Percentiles rank a stretch among this genome's conserved stretches.
phyloP scores from a whole-genome alignment of 2,329 filamentous ascomycete genomes.

The Aspergillus calidoustus region DNA sequence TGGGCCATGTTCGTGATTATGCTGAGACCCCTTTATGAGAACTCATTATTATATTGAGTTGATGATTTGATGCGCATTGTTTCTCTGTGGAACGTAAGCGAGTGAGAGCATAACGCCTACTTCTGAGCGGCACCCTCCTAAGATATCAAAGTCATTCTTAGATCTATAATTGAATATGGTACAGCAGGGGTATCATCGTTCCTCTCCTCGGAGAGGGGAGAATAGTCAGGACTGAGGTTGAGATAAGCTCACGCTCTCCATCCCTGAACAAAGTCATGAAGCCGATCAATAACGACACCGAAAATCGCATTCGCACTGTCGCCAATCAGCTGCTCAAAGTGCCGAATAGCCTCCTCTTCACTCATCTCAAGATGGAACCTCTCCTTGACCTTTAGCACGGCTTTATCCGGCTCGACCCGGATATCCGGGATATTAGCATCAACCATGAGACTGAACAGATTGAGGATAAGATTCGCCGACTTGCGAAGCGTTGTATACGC shows the following conservation, averaged over 20 bases:
- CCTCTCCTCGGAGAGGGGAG: conserved; percentile 1
- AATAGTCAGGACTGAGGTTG: neutral
- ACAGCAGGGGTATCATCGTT: conserved; percentile 11
- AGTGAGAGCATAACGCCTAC: neutral
- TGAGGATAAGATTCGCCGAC: conserved; percentile 86
- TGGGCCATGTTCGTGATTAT: neutral
- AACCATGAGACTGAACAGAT: conserved; percentile 95
- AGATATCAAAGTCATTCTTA: neutral
- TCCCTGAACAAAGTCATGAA: conserved; percentile 92
- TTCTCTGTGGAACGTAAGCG: neutral
- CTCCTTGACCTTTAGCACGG: conserved; percentile 92
- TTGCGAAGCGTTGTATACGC: conserved; percentile 91
- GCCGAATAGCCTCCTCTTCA: conserved; percentile 88
- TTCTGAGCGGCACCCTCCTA: neutral
- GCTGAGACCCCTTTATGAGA: no score
- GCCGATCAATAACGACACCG: conserved; percentile 89
- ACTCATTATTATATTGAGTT: neutral
- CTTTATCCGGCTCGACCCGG: conserved; percentile 87
- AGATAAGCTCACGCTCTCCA: conserved; percentile 66
- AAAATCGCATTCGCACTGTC: conserved; percentile 89
- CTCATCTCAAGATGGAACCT: conserved; percentile 88
- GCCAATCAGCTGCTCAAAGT: conserved; percentile 88
- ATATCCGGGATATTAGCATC: conserved; percentile 98
- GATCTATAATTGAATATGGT: conserved; percentile 11
- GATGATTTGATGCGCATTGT: neutral